Base-by-base conservation (phyloP, 495 filamentous ascomycete genomes). In the Tuber indicum region DNA sequence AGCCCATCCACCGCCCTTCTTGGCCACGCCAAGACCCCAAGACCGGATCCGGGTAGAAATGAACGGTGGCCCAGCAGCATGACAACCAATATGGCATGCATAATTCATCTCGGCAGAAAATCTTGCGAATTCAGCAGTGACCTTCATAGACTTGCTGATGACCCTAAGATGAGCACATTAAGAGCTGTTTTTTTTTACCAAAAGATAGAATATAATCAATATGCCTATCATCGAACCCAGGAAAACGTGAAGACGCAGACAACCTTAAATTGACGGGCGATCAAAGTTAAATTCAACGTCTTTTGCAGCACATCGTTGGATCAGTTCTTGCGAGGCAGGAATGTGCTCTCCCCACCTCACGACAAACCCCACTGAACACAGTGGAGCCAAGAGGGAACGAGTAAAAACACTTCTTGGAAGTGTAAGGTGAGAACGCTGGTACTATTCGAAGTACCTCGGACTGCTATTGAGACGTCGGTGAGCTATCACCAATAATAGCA, bases 251-350 rank as follows among this genome's bases (percentile, higher is more conserved):
- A 66, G 58, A 32, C 58, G 14, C 12, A 5, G 19, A 1, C 26
- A 66, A 66, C 58, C 58, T 66, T 66, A 66, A 66, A 66, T 66
- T 36, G 14, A 66, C 58, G 14, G 14, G 58, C 26, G 58, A 66
- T 66, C 58, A 66, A 32, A 66, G 58, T 66, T 66, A 66, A 36
- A 66, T 32, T 66, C 58, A 36, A 66, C 58, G 26, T 66, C 58
- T 66, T 26, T 66, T 26, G 14, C 16, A 16, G 26, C 7, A 36
- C 4, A 36, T 66, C 3, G 4, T 17, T 17, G 14, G 19, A 36
- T 17, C n/a, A 2, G 12, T 32, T 1, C 6, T 2, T 36, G 14
- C 12, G 58, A 66, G 58, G 14, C 58, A 14, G 1, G 26, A 66
- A 36, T 36, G 26, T 16, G 3, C 14, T 5, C 58, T 66, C 14